Evolutionary conservation across 2,329 filamentous ascomycete genomes (phyloP), one percentile per base, ranked within the genome.

Genomic region (Botrytis porri): DNA sequence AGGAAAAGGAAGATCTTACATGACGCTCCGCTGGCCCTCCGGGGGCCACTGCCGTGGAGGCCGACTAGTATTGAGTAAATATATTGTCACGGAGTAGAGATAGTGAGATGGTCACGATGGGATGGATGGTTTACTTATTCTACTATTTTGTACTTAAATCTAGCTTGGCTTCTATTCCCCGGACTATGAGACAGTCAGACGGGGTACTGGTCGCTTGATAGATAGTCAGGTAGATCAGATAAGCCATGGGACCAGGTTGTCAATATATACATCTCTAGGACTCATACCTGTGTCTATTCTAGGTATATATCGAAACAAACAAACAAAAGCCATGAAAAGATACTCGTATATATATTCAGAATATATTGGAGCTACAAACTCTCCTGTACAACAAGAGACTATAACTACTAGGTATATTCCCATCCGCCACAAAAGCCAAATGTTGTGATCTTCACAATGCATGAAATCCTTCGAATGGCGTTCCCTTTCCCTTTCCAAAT

Each of bases 1-100:
- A 37, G n/a, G 10, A 25, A 12, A 37, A 61, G 2, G 16, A 61
- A 16, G 2, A 29, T 29, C 5, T 29, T 39, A 61, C 14, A n/a
- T 61, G 59, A 61, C 59, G 59, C 59, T 61, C 59, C 35, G 59
- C 57, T 59, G 29, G 54, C 54, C 54, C 51, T 54, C 51, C 51
- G n/a, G 51, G 51, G 22, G 48, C 48, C 57, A 60, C 57, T 61
- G 59, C 59, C 59, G 35, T 61, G 59, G 59, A 61, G 59, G 59
- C 59, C 32, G 59, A n/a, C 32, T 61, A 37, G 59, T 2, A 35
- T 51, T 43, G 14, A n/a, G n/a, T n/a, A n/a, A n/a, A n/a, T n/a
- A 22, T 51, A 39, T 51, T n/a, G 48, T 51, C 25, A 51, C 25
- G 29, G 29, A 61, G 8, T 9, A 20, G 18, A 59, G n/a, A 35